Evolutionary conservation across 352 stramenopile species (phyloP), one percentile per base, ranked within the genome.

Genomic region (Peronospora belbahrii): DNA sequence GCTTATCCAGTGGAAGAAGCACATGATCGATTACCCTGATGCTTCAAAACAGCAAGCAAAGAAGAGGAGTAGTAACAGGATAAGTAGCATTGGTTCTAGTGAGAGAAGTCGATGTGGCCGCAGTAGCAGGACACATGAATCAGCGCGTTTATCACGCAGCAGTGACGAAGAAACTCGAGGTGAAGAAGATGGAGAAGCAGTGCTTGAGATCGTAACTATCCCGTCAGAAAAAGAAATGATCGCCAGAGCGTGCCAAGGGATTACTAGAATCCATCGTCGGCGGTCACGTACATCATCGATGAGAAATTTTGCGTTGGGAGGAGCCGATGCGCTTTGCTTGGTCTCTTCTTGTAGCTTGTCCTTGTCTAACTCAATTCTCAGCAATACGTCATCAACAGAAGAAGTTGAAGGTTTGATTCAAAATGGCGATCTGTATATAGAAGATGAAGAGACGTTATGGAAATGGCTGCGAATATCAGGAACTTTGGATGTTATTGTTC

Each of bases 201-300:
- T 67, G 41, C 28, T 78, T 27, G 74, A 83, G 27, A 70, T 85
- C 27, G 74, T 84, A n/a, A 80, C 66, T 20, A 88, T 74, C 9
- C 72, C 74, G 10, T 82, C 74, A 13, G 68, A 88, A 41, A 83
- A 73, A 20, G 72, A 88, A 42, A 74, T 88, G 56, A 42, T 86
- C 6, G 72, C 57, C 1, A 84, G 76, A 44, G 64, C 86, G 17
- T 79, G 84, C 19, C 59, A 84, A 57, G 72, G 72, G 4, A 77
- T 86, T 40, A 77, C 59, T 58, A 85, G 76, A 49, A 83, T 88
- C 40, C 86, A 86, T 49, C 74, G 72, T 20, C 56, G 77, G 14
- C 56, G 77, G n/a, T 84, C 74, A 35, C 68, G 75, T 3, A 86
- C 68, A n/a, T 85, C 73, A 14, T 60, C 49, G 2, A 44, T 83